These are phyloP conservation scores for Myxozyma nipponensis DNA, from an alignment of 805 yeast species.

Conservation along the genomic window DNA sequence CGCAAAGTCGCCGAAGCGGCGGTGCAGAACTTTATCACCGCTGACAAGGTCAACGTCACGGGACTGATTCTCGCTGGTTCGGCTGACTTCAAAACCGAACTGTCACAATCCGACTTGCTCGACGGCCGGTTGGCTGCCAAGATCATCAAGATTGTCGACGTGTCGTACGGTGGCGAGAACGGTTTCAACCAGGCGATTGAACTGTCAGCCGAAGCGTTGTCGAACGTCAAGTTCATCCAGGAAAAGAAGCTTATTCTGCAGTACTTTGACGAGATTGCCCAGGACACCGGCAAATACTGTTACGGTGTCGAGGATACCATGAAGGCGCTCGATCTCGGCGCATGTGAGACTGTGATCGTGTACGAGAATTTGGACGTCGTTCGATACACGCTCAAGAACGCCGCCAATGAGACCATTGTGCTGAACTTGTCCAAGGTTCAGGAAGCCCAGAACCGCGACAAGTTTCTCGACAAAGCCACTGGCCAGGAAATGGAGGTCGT, in stretches of 20 bases:
- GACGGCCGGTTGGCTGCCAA: slow-evolving; percentile 84
- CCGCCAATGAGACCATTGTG: slow-evolving; percentile 72
- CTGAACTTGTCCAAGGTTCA: slow-evolving; percentile 65
- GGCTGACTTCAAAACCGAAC: slow-evolving; percentile 96
- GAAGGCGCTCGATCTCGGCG: slow-evolving; percentile 94
- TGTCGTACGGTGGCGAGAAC: slow-evolving; percentile 98
- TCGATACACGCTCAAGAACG: slow-evolving; percentile 78
- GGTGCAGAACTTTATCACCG: slow-evolving; percentile 93
- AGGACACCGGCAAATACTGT: slow-evolving; percentile 96
- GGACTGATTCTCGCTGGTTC: slow-evolving; percentile 98
- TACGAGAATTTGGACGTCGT: slow-evolving; percentile 84
- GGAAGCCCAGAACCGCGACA: slow-evolving; percentile 39
- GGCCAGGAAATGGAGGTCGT: slow-evolving; percentile 91
- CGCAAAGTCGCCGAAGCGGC: slow-evolving; percentile 98
- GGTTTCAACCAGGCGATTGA: slow-evolving; percentile 99
- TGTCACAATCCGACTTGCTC: slow-evolving; percentile 87
- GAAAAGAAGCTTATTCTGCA: slow-evolving; percentile 90
- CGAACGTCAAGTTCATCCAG: slow-evolving; percentile 96
- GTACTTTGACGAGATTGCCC: slow-evolving; percentile 96
- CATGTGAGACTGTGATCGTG: slow-evolving; percentile 88
- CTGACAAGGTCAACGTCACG: slow-evolving; percentile 88
- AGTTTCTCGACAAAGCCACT: slow-evolving; percentile 73
- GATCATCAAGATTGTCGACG: slow-evolving; percentile 89
- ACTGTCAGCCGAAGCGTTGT: slow-evolving; percentile 91
- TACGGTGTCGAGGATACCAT: slow-evolving; percentile 95